A percentile compares a stretch with the other conserved stretches of the same genome.
Conservation (phyloP, 805 yeast genomes). For the Komagataella phaffii region DNA sequence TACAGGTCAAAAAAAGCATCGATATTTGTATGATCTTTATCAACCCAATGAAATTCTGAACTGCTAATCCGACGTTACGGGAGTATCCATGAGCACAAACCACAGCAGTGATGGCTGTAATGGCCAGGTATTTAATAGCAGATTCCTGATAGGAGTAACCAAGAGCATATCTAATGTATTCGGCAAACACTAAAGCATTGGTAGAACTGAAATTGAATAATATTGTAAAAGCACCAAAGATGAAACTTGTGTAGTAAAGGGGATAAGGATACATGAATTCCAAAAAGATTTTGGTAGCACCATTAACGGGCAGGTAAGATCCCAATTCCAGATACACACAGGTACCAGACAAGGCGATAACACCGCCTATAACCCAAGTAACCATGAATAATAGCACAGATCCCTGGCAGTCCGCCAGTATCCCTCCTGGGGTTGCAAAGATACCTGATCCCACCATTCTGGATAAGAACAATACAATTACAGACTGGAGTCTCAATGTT, state of each 20-base stretch:
- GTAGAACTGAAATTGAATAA: slow-evolving; percentile 27
- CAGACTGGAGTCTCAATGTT: slow-evolving; percentile 43
- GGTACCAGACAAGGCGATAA: slow-evolving; percentile 46
- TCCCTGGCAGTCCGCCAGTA: slow-evolving; percentile 47
- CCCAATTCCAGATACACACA: slow-evolving; percentile 52
- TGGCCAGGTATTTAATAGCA: slow-evolving; percentile 11
- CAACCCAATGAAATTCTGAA: slow-evolving; percentile 30
- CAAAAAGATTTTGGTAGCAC: slow-evolving; percentile 55
- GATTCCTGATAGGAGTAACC: slow-evolving; percentile 18
- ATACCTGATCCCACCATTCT: slow-evolving; percentile 62
- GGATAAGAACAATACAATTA: slow-evolving; percentile 44
- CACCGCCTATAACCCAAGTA: slow-evolving; percentile 46
- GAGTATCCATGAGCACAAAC: slow-evolving; percentile 25
- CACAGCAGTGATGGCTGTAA: slow-evolving; percentile 5
- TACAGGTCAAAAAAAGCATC: slow-evolving; percentile 23
- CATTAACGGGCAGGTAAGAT: slow-evolving; percentile 51
- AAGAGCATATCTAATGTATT: slow-evolving; percentile 27
- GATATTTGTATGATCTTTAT: slow-evolving; percentile 26
- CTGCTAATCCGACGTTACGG: slow-evolving; percentile 24
- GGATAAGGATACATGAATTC: slow-evolving; percentile 50
- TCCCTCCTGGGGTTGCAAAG: slow-evolving; percentile 51
- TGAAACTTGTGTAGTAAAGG: slow-evolving; percentile 25
- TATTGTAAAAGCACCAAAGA: slow-evolving; percentile 26
- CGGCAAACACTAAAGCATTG: slow-evolving; percentile 35
- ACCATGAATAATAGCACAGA: slow-evolving; percentile 38